Evolutionary conservation across 805 yeast species (phyloP).

Genomic region (Yamadazyma olivae): DNA sequence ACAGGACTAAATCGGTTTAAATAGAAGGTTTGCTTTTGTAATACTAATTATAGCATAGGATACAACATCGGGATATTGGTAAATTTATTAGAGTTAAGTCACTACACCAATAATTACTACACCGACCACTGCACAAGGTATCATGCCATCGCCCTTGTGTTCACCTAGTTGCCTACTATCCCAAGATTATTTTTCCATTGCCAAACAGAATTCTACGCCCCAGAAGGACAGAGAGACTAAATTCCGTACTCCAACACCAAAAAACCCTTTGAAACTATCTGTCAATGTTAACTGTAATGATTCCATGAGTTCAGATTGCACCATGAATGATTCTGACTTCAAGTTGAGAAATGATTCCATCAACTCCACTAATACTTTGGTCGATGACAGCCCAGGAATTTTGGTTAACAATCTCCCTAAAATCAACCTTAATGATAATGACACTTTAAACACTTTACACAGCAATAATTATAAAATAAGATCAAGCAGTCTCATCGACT

Average conservation of each 20-base stretch:
- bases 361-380: slow-evolving; percentile 8
- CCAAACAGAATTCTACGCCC: not conserved
- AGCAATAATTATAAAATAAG: slow-evolving; percentile 4
- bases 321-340: too few species aligned
- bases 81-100: too few species aligned
- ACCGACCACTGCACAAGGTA: too few species aligned
- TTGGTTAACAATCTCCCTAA: not conserved
- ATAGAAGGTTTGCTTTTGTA: too few species aligned
- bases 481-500: slow-evolving; percentile 5
- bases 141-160: too few species aligned
- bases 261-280: too few species aligned
- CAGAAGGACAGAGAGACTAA: not conserved
- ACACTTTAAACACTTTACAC: too few species aligned
- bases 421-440: not conserved
- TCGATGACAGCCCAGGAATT: slow-evolving; percentile 6
- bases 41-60: too few species aligned
- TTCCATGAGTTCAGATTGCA: slow-evolving; percentile 7
- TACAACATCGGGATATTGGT: too few species aligned
- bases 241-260: not conserved
- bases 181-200: not conserved
- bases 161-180: slow-evolving; percentile 2
- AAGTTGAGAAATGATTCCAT: slow-evolving; percentile 7
- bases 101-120: too few species aligned
- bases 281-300: slow-evolving; percentile 6
- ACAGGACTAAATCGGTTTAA: too few species aligned